Percentiles rank a stretch among this genome's conserved stretches.
These are phyloP conservation scores for Batkoa obscura DNA, from an alignment of 371 early-diverging fungal species.

Conservation along the genomic window DNA sequence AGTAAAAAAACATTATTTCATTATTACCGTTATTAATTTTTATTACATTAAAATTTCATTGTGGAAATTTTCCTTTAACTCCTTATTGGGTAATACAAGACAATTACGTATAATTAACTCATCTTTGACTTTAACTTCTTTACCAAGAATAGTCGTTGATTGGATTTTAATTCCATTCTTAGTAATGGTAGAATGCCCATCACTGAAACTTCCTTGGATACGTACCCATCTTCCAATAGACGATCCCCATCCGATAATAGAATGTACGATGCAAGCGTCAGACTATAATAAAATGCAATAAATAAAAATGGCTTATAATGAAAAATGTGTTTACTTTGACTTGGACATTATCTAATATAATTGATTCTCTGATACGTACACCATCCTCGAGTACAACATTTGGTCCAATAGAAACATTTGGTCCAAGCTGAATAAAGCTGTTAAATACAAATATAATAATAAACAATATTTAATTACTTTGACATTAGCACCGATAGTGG, in stretches of 20 bases:
- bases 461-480: too few species aligned
- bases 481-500: slow-evolving; percentile 80
- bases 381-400: slow-evolving; percentile 86
- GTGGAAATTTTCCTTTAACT: slow-evolving; percentile 70
- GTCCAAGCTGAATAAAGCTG: slow-evolving; percentile 46
- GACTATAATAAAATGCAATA: slow-evolving; percentile 5
- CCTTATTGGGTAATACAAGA: slow-evolving; percentile 93
- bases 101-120: slow-evolving; percentile 88
- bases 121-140: slow-evolving; percentile 74
- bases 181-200: slow-evolving; percentile 40
- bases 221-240: slow-evolving; percentile 86
- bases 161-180: slow-evolving; percentile 80
- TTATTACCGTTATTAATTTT: too few species aligned
- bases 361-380: slow-evolving; percentile 84
- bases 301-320: not conserved
- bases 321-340: slow-evolving; percentile 56
- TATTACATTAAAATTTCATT: slow-evolving; percentile 92
- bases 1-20: too few species aligned
- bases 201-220: slow-evolving; percentile 64
- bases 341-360: slow-evolving; percentile 85
- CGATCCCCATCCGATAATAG: slow-evolving; percentile 91
- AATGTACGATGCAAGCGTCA: slow-evolving; percentile 54
- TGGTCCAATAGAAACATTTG: slow-evolving; percentile 89
- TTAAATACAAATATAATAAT: too few species aligned
- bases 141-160: slow-evolving; percentile 76